Conservation (phyloP, 2,329 filamentous ascomycete genomes). For the Penicillium sp. region DNA sequence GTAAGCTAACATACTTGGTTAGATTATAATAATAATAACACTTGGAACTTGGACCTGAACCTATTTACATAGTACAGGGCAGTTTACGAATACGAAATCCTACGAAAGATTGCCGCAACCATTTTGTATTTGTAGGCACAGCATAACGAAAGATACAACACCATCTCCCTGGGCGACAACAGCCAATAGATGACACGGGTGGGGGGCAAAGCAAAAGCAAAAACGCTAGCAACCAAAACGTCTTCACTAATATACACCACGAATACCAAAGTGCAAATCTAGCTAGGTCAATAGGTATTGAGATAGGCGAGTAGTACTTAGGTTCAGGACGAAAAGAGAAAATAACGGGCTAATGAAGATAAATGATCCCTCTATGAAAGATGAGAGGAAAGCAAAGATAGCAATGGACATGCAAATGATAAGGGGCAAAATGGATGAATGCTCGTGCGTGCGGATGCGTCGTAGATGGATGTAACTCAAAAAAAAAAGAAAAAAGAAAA, state of each 20-base stretch:
- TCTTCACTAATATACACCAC: constrained; percentile 30
- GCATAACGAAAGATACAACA: constrained; percentile 9
- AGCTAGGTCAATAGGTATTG: constrained; percentile 14
- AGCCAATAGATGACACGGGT: background rate
- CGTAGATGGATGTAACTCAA: constrained; percentile 24
- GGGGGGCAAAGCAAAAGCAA: background rate
- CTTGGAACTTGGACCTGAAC: background rate
- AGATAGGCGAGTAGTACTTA: constrained; percentile 22
- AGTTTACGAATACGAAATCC: background rate
- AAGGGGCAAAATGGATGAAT: constrained; percentile 22
- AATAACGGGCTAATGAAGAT: constrained; percentile 18
- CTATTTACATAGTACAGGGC: background rate
- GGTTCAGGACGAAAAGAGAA: constrained; percentile 19
- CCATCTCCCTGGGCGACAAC: constrained; percentile 1
- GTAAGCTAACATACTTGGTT: background rate
- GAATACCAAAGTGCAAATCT: constrained; percentile 19
- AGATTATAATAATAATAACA: background rate
- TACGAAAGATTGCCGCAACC: background rate
- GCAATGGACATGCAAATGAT: constrained; percentile 18
- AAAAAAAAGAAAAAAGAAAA: background rate
- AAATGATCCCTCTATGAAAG: background rate
- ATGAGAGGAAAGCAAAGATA: constrained; percentile 11
- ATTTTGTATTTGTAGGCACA: background rate
- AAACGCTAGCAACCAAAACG: constrained; percentile 2
- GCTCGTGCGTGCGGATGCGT: constrained; percentile 30